Evolutionary conservation across 2,329 filamentous ascomycete genomes (phyloP), one percentile per base, ranked within the genome.

Genomic region (Fusarium annulatum): DNA sequence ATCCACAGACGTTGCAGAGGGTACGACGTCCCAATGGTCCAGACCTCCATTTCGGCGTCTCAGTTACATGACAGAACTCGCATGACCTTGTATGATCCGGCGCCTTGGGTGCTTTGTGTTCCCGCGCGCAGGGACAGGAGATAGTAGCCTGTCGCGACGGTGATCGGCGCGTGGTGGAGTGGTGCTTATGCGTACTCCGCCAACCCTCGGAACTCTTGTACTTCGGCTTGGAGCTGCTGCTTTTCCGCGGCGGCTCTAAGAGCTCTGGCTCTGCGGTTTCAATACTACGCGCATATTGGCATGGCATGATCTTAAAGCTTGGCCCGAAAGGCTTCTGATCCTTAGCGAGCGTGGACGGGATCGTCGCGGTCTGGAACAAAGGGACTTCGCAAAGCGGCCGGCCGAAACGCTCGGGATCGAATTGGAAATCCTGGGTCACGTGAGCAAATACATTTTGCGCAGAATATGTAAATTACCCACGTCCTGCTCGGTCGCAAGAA

Each of bases 1-100:
- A 51, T 15, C 67, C 67, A 33, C 67, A 70, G 15, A 70, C 60
- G 10, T 70, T 70, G 38, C 67, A 70, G 11, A 70, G 67, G 9
- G 34, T 66, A 3, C 30, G 15, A 19, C 15, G 43, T 5, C 67
- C 67, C 1, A 16, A 16, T 9, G 67, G 60, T 6, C 67, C 67
- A 15, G 58, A 7, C 8, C 67, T 67, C 67, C 67, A 70, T 30
- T 51, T 58, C 2, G 67, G 67, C 14, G 67, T 71, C 14, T 68
- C 33, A 4, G 30, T 53, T 18, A 43, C 33, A 3, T 68, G 43
- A 16, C 65, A 68, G 19, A 43, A 30, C 9, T 14, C 45, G 38
- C 65, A 68, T 15, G 36, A 43, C 11, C 9, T 19, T 21, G 2
- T 7, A 4, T 19, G 12, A 3, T 19, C 6, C 7, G 39, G 21